Evolutionary conservation across 768 basidiomycete species (phyloP).

Genomic region (Termitomyces sp.): DNA sequence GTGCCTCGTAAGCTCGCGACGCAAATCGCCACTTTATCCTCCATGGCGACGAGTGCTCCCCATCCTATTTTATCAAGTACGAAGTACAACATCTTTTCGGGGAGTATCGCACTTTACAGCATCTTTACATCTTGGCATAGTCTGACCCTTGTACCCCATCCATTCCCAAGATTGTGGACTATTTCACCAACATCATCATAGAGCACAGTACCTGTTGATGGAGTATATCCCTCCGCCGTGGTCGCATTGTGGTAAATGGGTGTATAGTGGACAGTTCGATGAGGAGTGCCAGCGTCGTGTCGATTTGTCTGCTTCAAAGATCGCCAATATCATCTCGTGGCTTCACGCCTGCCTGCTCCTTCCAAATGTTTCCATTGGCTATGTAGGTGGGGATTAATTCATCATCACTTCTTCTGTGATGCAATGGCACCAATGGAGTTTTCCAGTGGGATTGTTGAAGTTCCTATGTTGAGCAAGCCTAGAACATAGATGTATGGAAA

Average conservation of each 20-base stretch:
- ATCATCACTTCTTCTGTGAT: neutral
- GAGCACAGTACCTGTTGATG: neutral
- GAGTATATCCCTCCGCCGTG: neutral
- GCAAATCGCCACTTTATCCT: too few relatives aligned
- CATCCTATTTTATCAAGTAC: too few relatives aligned
- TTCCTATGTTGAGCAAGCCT: too few relatives aligned
- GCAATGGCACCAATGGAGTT: neutral
- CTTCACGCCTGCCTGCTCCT: neutral
- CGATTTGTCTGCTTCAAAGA: neutral
- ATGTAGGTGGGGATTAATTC: neutral
- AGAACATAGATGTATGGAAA: too few relatives aligned
- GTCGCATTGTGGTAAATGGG: neutral
- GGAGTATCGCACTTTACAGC: too few relatives aligned
- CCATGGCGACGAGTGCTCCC: too few relatives aligned
- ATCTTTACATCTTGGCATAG: too few relatives aligned
- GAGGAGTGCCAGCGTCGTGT: neutral
- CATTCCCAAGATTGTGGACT: neutral
- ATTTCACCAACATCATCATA: neutral
- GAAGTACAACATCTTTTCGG: too few relatives aligned
- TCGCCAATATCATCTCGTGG: neutral
- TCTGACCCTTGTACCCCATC: too few relatives aligned
- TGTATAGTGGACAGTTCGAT: neutral
- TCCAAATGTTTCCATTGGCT: neutral
- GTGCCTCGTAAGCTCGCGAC: too few relatives aligned
- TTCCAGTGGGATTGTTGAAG: too few relatives aligned